These are phyloP conservation scores for Phytopythium oedochilum DNA, from an alignment of 352 stramenopile species.

Conservation along the genomic window DNA sequence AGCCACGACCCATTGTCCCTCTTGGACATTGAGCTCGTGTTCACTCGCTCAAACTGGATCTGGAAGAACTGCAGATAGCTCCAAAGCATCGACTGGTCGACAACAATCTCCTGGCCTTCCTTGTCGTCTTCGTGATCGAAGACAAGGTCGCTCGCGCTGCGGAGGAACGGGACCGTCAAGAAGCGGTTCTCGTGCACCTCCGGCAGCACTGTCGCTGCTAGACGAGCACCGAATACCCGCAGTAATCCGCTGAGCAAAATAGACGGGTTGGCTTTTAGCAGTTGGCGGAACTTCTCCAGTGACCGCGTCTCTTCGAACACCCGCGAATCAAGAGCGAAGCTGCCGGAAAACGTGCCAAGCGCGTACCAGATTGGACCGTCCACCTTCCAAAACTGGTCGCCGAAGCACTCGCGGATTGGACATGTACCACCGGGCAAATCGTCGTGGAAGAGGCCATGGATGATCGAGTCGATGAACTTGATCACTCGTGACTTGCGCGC, in stretches of 20 bases:
- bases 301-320: constrained; percentile 13
- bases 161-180: constrained; percentile 50
- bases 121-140: constrained; percentile 53
- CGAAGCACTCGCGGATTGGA: constrained; percentile 31
- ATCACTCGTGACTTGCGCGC: constrained; percentile 52
- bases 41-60: constrained; percentile 44
- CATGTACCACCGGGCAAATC: constrained; percentile 22
- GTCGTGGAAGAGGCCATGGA: constrained; percentile 56
- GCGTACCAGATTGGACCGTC: constrained; percentile 59
- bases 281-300: constrained; percentile 41
- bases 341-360: constrained; percentile 56
- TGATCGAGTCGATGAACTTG: constrained; percentile 65
- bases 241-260: constrained; percentile 60
- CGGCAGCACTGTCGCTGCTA: constrained; percentile 45
- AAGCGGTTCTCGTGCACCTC: constrained; percentile 54
- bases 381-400: constrained; percentile 72
- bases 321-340: constrained; percentile 38
- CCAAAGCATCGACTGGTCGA: constrained; percentile 35
- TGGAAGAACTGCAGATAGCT: constrained; percentile 55
- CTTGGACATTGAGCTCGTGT: constrained; percentile 11
- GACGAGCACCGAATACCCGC: constrained; percentile 43
- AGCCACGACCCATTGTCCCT: constrained; percentile 6
- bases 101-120: constrained; percentile 35
- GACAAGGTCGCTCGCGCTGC: constrained; percentile 38
- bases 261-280: constrained; percentile 45